phyloP scores from a whole-genome alignment of 2,329 filamentous ascomycete genomes.

The Huntiella decipiens region DNA sequence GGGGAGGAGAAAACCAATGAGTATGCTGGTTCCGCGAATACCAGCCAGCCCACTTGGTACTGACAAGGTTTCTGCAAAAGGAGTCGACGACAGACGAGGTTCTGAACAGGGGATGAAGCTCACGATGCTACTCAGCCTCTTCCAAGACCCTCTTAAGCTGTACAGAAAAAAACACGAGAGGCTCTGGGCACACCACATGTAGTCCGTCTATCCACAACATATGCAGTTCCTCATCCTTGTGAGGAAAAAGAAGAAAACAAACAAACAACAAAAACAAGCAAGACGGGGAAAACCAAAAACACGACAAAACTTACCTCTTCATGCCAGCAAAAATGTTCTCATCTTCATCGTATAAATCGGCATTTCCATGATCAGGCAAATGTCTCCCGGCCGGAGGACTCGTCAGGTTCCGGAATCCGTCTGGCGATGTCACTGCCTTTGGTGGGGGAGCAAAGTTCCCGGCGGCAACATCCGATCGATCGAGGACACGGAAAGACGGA shows the following conservation, averaged over 20 bases:
- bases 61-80: not conserved
- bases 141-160: too few relatives aligned
- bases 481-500: conserved; percentile 39
- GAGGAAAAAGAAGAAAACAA: not conserved
- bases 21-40: too few relatives aligned
- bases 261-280: not conserved
- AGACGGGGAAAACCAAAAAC: not conserved
- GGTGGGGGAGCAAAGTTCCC: conserved; percentile 1
- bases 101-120: conserved; percentile 1
- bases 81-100: conserved; percentile 6
- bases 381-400: conserved; percentile 11
- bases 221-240: too few relatives aligned
- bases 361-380: conserved; percentile 15
- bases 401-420: conserved; percentile 33
- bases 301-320: conserved; percentile 31
- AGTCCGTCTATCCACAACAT: too few relatives aligned
- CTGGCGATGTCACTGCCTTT: conserved; percentile 14
- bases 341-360: conserved; percentile 24
- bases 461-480: conserved; percentile 24
- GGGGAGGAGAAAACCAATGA: too few relatives aligned
- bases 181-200: too few relatives aligned
- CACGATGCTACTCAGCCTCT: not conserved
- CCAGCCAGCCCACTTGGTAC: too few relatives aligned
- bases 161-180: too few relatives aligned
- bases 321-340: conserved; percentile 41